Conservation (phyloP, 73 alveolate genomes). For the Paramecium caudatum region DNA sequence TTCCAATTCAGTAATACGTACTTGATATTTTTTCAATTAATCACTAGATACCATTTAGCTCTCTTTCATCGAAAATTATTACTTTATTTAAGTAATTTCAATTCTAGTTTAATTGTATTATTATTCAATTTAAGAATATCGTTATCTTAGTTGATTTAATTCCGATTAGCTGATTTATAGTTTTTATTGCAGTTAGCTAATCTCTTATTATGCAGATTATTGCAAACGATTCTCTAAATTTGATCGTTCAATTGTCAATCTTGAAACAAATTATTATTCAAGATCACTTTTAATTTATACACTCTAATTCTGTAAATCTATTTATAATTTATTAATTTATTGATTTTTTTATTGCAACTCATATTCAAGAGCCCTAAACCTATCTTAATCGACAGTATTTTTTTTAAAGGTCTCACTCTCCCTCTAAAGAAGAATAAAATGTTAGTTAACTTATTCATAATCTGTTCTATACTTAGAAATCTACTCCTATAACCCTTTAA, state of each 20-base stretch:
- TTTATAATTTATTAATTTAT: background rate
- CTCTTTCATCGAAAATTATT: background rate
- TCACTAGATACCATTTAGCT: background rate
- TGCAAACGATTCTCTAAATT: background rate
- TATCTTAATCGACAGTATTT: background rate
- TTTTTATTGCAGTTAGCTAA: background rate
- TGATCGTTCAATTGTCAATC: slow-evolving; percentile 30
- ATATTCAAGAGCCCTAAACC: background rate
- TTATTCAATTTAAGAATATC: background rate
- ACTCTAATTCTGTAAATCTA: slow-evolving; percentile 4
- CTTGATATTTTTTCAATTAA: background rate
- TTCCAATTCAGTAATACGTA: background rate
- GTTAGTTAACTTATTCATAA: background rate
- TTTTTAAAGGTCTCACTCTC: slow-evolving; percentile 26
- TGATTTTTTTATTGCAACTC: background rate
- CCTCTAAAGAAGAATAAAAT: slow-evolving; percentile 5
- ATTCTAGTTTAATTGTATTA: slow-evolving; percentile 41
- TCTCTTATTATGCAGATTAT: background rate
- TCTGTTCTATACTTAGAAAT: background rate
- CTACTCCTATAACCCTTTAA: background rate
- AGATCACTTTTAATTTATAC: background rate
- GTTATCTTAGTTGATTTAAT: background rate
- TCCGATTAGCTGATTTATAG: background rate
- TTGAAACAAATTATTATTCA: slow-evolving; percentile 14
- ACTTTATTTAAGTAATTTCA: slow-evolving; percentile 1